Evolutionary conservation across 1,284 basidiomycete species (phyloP).

Genomic region (Athelia psychrophila): DNA sequence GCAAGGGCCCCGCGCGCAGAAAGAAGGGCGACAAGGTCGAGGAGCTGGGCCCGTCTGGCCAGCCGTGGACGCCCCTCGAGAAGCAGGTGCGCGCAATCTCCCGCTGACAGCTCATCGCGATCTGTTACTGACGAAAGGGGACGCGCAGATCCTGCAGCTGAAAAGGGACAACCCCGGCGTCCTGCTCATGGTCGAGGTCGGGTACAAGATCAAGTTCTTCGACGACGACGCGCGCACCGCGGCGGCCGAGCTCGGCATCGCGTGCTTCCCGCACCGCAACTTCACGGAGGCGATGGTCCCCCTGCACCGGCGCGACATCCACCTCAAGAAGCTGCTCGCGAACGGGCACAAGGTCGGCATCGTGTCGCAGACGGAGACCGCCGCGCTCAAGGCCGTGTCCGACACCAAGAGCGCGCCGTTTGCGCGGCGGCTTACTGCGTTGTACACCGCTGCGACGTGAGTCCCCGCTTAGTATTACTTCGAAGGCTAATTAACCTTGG

Average conservation of each 20-base stretch:
- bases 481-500: neutral
- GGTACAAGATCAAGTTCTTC: conserved; percentile 89
- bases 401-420: conserved; percentile 85
- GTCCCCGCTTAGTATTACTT: conserved; percentile 23
- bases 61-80: conserved; percentile 82
- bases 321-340: conserved; percentile 69
- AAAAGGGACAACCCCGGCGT: conserved; percentile 76
- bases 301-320: conserved; percentile 76
- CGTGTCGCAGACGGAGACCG: conserved; percentile 79
- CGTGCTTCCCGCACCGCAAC: conserved; percentile 76
- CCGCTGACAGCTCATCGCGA: neutral
- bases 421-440: conserved; percentile 72
- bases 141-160: conserved; percentile 60
- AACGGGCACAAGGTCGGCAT: neutral
- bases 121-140: too few relatives aligned
- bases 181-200: conserved; percentile 84
- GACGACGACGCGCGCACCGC: conserved; percentile 85
- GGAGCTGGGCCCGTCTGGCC: conserved; percentile 73
- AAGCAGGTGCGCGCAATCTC: conserved; percentile 55
- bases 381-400: conserved; percentile 90
- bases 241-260: conserved; percentile 80
- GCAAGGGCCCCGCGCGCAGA: conserved; percentile 19
- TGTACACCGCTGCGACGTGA: conserved; percentile 90
- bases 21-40: conserved; percentile 40
- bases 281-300: conserved; percentile 86